phyloP scores from a whole-genome alignment of 2,329 filamentous ascomycete genomes.

The Aureobasidium zeae region DNA sequence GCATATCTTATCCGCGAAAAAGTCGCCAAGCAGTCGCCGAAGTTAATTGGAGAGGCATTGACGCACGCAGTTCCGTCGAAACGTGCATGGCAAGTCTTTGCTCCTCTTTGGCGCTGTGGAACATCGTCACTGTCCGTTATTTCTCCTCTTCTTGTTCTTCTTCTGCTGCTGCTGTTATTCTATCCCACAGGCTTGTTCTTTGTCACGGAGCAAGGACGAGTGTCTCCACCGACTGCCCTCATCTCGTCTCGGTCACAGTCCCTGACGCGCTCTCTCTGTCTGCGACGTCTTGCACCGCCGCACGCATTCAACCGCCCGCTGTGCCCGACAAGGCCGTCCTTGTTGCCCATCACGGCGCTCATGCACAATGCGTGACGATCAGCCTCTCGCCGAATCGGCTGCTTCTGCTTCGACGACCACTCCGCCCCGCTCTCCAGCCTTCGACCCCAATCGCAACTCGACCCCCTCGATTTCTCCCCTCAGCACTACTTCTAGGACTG shows the following conservation, averaged over 20 bases:
- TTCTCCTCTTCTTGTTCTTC: slow-evolving; percentile 17
- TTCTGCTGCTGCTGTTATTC: background rate
- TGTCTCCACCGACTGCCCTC: background rate
- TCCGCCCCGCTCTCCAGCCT: background rate
- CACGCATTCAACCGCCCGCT: background rate
- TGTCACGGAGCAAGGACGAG: too few relatives aligned
- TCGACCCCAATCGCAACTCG: slow-evolving; percentile 14
- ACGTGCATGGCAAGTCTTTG: too few relatives aligned
- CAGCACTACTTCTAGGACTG: slow-evolving; percentile 22
- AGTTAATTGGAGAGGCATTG: too few relatives aligned
- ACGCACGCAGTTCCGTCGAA: too few relatives aligned
- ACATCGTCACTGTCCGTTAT: background rate
- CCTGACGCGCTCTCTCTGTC: background rate
- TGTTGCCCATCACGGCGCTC: slow-evolving; percentile 9
- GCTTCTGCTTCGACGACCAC: background rate
- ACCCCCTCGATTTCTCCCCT: slow-evolving; percentile 29
- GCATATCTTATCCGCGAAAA: too few relatives aligned
- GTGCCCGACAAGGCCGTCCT: slow-evolving; percentile 10
- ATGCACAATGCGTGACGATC: slow-evolving; percentile 12
- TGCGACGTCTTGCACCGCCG: background rate
- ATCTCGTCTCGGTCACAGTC: slow-evolving; percentile 1
- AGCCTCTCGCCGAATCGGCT: background rate
- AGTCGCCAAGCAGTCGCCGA: too few relatives aligned
- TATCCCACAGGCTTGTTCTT: background rate
- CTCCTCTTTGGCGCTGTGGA: too few relatives aligned